A percentile compares a stretch with the other conserved stretches of the same genome.
These are phyloP conservation scores for Exophiala xenobiotica DNA, from an alignment of 2,329 filamentous ascomycete species.

Conservation along the genomic window DNA sequence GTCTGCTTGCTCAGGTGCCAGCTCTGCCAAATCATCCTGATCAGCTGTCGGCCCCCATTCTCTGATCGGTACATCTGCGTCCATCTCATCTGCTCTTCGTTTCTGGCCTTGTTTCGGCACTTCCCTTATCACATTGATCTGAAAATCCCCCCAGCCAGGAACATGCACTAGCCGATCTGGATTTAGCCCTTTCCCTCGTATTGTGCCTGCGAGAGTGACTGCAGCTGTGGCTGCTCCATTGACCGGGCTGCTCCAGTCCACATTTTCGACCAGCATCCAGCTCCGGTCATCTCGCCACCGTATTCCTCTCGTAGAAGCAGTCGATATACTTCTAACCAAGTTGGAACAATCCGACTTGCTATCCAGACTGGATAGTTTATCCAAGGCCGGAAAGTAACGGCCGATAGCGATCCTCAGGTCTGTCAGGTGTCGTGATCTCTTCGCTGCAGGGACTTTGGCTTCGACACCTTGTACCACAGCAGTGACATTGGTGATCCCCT, in stretches of 20 bases:
- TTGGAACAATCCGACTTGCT: slow-evolving; percentile 89
- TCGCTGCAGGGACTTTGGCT: slow-evolving; percentile 74
- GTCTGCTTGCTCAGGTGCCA: slow-evolving; percentile 80
- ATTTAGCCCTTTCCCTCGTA: slow-evolving; percentile 83
- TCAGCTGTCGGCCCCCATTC: slow-evolving; percentile 70
- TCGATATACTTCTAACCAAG: slow-evolving; percentile 86
- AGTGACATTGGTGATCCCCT: slow-evolving; percentile 91
- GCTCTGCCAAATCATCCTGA: slow-evolving; percentile 75
- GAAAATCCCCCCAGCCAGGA: slow-evolving; percentile 90
- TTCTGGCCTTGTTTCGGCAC: slow-evolving; percentile 55
- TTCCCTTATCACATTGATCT: slow-evolving; percentile 83
- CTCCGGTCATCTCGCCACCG: slow-evolving; percentile 92
- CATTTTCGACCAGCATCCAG: slow-evolving; percentile 88
- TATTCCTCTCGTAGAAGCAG: slow-evolving; percentile 88
- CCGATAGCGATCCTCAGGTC: slow-evolving; percentile 91
- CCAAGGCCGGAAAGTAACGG: slow-evolving; percentile 89
- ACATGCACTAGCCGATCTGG: slow-evolving; percentile 87
- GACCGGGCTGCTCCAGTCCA: slow-evolving; percentile 66
- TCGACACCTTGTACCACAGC: slow-evolving; percentile 80
- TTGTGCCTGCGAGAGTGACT: slow-evolving; percentile 76
- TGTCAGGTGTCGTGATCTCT: slow-evolving; percentile 69
- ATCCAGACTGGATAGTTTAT: slow-evolving; percentile 87
- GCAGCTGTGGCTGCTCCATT: slow-evolving; percentile 48
- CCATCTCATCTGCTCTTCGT: slow-evolving; percentile 65
- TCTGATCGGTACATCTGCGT: slow-evolving; percentile 58